Conservation (phyloP, 768 basidiomycete genomes). For the Boletus rubescentipes region DNA sequence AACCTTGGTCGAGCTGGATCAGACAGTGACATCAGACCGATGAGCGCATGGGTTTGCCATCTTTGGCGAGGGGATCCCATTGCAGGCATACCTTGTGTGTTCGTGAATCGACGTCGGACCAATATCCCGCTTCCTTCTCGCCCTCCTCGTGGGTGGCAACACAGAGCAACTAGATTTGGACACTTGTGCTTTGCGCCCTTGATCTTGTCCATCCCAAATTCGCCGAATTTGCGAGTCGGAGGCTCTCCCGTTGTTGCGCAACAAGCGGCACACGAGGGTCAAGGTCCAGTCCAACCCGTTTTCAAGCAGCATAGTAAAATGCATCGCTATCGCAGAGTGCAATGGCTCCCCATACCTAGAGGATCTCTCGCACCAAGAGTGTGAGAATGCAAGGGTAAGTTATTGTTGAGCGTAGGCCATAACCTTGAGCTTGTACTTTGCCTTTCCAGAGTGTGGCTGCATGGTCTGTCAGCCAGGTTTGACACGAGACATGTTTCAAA, state of each 20-base stretch:
- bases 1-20: constrained; percentile 68
- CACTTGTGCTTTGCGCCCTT: constrained; percentile 84
- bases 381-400: constrained; percentile 71
- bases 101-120: constrained; percentile 82
- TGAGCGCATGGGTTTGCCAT: background rate
- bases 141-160: constrained; percentile 94
- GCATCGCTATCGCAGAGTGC: constrained; percentile 91
- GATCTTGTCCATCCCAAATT: constrained; percentile 85
- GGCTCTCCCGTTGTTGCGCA: constrained; percentile 82
- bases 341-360: constrained; percentile 74
- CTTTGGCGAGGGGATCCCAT: background rate
- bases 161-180: constrained; percentile 78
- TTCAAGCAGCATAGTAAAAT: constrained; percentile 82
- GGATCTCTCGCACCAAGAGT: constrained; percentile 73
- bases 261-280: constrained; percentile 67
- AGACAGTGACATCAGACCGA: background rate
- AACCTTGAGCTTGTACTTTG: constrained; percentile 49
- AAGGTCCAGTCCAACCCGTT: constrained; percentile 75
- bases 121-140: constrained; percentile 84
- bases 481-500: no score
- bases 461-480: background rate
- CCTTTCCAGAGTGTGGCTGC: constrained; percentile 47
- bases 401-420: constrained; percentile 61
- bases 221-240: constrained; percentile 91
- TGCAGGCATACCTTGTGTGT: constrained; percentile 79